Evolutionary conservation across 2,329 filamentous ascomycete genomes (phyloP).

Genomic region (Setomelanomma holmii): DNA sequence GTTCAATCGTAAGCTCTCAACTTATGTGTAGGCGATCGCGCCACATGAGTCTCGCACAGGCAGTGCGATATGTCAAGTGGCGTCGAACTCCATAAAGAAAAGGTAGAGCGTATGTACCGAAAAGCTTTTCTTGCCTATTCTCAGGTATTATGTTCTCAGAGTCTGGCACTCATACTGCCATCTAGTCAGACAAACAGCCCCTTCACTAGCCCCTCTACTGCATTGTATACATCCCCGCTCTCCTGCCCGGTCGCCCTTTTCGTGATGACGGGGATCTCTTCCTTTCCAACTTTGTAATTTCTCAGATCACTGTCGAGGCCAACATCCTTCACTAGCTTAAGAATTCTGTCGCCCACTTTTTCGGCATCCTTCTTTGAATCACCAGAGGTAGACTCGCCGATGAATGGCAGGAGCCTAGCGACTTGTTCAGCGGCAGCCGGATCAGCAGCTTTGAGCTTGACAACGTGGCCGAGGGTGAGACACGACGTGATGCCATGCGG

Average conservation of each 20-base stretch:
- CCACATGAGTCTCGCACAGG: too few species aligned
- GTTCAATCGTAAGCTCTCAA: too few species aligned
- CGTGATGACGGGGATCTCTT: constrained; percentile 52
- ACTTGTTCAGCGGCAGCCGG: constrained; percentile 55
- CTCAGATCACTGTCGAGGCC: constrained; percentile 56
- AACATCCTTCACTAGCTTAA: constrained; percentile 53
- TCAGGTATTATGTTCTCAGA: neutral
- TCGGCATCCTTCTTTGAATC: constrained; percentile 53
- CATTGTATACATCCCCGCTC: constrained; percentile 52
- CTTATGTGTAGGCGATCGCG: too few species aligned
- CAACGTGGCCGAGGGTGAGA: constrained; percentile 61
- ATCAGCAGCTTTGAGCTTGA: constrained; percentile 60
- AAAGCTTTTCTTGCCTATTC: neutral
- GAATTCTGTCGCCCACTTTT: constrained; percentile 54
- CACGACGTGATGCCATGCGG: constrained; percentile 65
- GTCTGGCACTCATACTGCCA: neutral
- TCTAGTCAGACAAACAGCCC: constrained; percentile 43
- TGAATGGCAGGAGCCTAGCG: constrained; percentile 53
- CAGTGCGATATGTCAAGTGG: too few species aligned
- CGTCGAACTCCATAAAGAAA: too few species aligned
- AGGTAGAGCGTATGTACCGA: too few species aligned
- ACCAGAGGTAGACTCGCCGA: constrained; percentile 50
- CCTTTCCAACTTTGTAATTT: constrained; percentile 53
- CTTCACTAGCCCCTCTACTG: constrained; percentile 53
- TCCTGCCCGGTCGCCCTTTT: constrained; percentile 55